Percentiles rank a stretch among this genome's conserved stretches.
phyloP scores from a whole-genome alignment of 2,329 filamentous ascomycete genomes.

The Aspergillus sclerotialis region DNA sequence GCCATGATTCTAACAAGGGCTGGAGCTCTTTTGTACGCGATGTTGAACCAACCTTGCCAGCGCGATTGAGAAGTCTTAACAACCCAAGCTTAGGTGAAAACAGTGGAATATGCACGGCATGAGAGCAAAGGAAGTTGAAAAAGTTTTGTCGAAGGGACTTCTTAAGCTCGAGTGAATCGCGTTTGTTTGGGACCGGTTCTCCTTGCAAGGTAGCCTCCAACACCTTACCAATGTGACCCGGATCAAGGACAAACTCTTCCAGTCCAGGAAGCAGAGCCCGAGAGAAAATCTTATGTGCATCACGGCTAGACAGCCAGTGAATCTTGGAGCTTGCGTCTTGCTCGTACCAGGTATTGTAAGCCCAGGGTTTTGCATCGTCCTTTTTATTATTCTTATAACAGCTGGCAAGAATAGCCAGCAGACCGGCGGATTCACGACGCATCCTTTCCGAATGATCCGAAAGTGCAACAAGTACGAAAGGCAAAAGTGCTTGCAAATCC shows the following conservation, averaged over 20 bases:
- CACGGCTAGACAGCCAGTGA: constrained; percentile 53
- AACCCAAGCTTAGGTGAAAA: constrained; percentile 63
- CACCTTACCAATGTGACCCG: constrained; percentile 59
- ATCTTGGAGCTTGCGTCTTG: constrained; percentile 43
- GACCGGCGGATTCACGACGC: constrained; percentile 64
- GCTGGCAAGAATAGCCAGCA: constrained; percentile 52
- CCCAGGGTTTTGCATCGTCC: constrained; percentile 47
- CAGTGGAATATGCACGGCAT: constrained; percentile 62
- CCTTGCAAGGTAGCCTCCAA: constrained; percentile 57
- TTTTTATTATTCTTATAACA: constrained; percentile 45
- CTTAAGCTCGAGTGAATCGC: constrained; percentile 50
- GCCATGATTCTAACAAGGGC: constrained; percentile 67
- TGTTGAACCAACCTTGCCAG: constrained; percentile 65
- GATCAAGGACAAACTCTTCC: constrained; percentile 81
- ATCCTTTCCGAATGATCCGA: constrained; percentile 69
- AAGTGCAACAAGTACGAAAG: constrained; percentile 70
- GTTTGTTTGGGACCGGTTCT: constrained; percentile 17
- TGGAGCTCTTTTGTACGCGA: constrained; percentile 69
- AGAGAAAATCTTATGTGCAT: constrained; percentile 55
- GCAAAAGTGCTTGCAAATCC: constrained; percentile 75
- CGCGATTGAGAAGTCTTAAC: constrained; percentile 62
- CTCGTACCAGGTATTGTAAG: constrained; percentile 59
- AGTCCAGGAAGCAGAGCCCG: constrained; percentile 65
- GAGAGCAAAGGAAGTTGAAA: constrained; percentile 65
- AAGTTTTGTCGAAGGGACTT: constrained; percentile 59